Evolutionary conservation across 441 rosid species (phyloP), one percentile per base, ranked within the genome.

Genomic region (Omphalea diandra): DNA sequence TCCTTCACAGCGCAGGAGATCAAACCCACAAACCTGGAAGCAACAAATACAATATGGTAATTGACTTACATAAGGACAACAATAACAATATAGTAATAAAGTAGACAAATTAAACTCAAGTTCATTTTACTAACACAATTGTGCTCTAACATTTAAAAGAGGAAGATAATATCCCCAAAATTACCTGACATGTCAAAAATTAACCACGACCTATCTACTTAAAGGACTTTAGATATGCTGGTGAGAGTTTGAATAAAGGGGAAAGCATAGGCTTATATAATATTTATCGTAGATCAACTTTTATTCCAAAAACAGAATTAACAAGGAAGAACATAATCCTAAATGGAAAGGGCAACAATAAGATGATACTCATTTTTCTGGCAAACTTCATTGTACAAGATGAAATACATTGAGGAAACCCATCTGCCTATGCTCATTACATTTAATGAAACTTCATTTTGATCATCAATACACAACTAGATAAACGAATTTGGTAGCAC

Each of bases 11-110:
- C 99, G 88, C 81, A 96, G 80, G 55, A 96, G 98, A 85, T 96
- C 99, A 83, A 96, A 96, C 47, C 99, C 99, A 83, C 99, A 96
- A 68, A 96, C 99, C 99, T 96, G 83, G 73, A 82, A 74, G 68
- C 54, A 75, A 61, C 60, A 64, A 70, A 40, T 40, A 59, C 14
- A 61, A 59, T 22, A 53, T 11, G 24, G n/a, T 20, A 5, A 67
- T 40, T 47, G 11, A 26, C 7, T 40, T 7, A 4, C 35, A 40
- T 1, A 11, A 24, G 38, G 50, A 65, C 32, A 63, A 8, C 7
- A 2, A 22, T 20, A 27, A 44, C 18, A 60, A 26, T 36, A 31
- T 35, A 24, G 15, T 17, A 17, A 31, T 14, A 47, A 8, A 43
- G 47, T 63, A 38, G 65, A 67, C 26, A 47, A 46, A 56, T 38